Base-by-base conservation (phyloP, 441 rosid genomes). In the Erodium trifolium region DNA sequence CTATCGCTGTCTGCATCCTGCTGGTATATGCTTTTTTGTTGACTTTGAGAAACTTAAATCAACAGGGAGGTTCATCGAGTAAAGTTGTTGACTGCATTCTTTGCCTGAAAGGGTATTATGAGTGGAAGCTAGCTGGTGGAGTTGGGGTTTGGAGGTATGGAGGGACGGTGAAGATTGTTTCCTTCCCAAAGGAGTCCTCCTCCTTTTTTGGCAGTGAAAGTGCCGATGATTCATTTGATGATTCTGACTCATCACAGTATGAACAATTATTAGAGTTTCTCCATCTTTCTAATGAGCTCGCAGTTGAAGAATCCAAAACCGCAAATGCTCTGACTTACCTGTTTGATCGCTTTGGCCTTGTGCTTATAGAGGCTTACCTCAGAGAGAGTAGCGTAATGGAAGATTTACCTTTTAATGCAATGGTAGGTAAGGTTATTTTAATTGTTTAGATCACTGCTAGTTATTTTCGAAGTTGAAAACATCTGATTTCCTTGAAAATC, bases 21-120 rank as follows among this genome's bases (percentile, higher is more conserved):
- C 17, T n/a, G n/a, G 59, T 23, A 29, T 64, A 4, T 12, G 31
- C 18, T 74, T 29, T 29, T n/a, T 45, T 34, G 12, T 43, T 63
- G 66, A 69, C 31, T 69, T 69, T 39, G 60, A 35, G 18, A 12
- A 47, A 74, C 71, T 63, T 63, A 69, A 29, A 68, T 17, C 7
- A 34, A n/a, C 75, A 93, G 98, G 99, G 97, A 69, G 99, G 99
- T 12, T 88, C 99, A 0, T 89, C 94, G 65, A 88, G 84, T 76
- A 93, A 89, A 82, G 97, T 93, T 37, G 99, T 93, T n/a, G 97
- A 93, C 74, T 93, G 99, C 77, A 93, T 93, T 76, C 89, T 91
- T 45, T 93, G 97, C 71, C 76, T 93, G 78, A 93, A 91, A 84
- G 99, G 99, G 13, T 93, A 84, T 69, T 84, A 89, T 11, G 95